Evolutionary conservation across 208 protist genomes (phyloP), one percentile per base, ranked within the genome.

Genomic region (Trypanosoma grayi): DNA sequence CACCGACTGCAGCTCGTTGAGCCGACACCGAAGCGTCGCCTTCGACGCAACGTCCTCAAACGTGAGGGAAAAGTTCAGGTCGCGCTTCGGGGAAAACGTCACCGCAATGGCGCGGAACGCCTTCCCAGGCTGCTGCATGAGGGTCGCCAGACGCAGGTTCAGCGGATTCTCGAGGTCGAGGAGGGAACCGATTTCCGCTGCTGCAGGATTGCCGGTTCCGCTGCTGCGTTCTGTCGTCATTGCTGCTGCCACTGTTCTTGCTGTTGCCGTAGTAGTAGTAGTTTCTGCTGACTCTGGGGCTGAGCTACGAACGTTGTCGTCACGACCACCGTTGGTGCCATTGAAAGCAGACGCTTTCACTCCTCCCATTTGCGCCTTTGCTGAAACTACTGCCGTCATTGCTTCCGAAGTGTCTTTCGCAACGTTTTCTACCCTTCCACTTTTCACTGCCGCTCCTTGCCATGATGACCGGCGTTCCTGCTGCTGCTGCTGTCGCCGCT

Each of bases 21-120:
- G 41, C 45, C 66, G 71, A 71, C 89, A 93, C 45, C 76, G 67
- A 11, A 95, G 72, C 8, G 60, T 75, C 10, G 81, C 66, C 9
- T 76, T 74, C 40, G 83, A 92, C 20, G 83, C 89, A 60, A 95
- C 80, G 67, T 95, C 89, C 63, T 87, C 83, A 51, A 95, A 93
- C 44, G 73, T 79, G 51, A 95, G 33, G 13, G 77, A 47, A 66
- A 92, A 92, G 60, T 91, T 88, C 66, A 88, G 71, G 1, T 51
- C 55, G 0, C 85, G 85, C 10, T 78, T 61, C 22, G 81, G 52
- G 0, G 80, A 77, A 58, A 90, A 74, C 52, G 73, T 69, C 9
- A 89, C 89, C 11, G 83, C 80, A 48, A 95, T 79, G 4, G 83
- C 76, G 41, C 89, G 85, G 40, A 95, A 92, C 20, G 89, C 80